A percentile compares a stretch with the other conserved stretches of the same genome.
phyloP scores from a whole-genome alignment of 2,329 filamentous ascomycete species.

The Ceratocystis papillata region DNA sequence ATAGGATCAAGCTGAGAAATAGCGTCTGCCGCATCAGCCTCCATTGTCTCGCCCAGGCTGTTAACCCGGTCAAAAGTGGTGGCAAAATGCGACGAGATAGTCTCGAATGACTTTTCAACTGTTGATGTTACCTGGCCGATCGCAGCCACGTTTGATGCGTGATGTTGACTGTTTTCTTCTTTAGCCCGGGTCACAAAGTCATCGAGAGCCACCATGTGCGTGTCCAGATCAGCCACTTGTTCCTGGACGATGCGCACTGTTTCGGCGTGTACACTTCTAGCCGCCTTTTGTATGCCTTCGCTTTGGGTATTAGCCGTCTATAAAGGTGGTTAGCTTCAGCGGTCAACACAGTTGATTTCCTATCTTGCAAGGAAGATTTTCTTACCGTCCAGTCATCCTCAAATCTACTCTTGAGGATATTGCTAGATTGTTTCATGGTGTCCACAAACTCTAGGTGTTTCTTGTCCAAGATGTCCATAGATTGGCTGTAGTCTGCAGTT shows the following conservation, averaged over 20 bases:
- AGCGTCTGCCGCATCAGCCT: conserved; percentile 47
- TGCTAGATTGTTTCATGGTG: conserved; percentile 60
- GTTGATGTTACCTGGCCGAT: conserved; percentile 55
- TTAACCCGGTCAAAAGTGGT: conserved; percentile 57
- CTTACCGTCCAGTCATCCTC: conserved; percentile 76
- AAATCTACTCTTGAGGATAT: conserved; percentile 68
- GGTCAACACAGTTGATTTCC: neutral
- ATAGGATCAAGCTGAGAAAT: conserved; percentile 53
- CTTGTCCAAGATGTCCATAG: conserved; percentile 63
- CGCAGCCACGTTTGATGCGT: conserved; percentile 56
- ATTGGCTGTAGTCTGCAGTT: conserved; percentile 53
- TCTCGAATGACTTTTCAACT: conserved; percentile 60
- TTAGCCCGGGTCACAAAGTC: conserved; percentile 78
- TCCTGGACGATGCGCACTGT: conserved; percentile 82
- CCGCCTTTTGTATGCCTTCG: conserved; percentile 69
- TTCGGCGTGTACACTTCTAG: conserved; percentile 79
- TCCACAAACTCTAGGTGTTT: conserved; percentile 60
- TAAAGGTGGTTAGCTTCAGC: conserved; percentile 27
- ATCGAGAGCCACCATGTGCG: conserved; percentile 82
- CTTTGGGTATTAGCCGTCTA: conserved; percentile 67
- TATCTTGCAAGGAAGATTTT: neutral
- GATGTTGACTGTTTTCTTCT: conserved; percentile 67
- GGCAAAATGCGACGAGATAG: conserved; percentile 59
- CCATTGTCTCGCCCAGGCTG: conserved; percentile 57
- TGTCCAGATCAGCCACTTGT: conserved; percentile 75